Evolutionary conservation across 768 basidiomycete genomes (phyloP), one percentile per base, ranked within the genome.

Genomic region (Russula lepida): DNA sequence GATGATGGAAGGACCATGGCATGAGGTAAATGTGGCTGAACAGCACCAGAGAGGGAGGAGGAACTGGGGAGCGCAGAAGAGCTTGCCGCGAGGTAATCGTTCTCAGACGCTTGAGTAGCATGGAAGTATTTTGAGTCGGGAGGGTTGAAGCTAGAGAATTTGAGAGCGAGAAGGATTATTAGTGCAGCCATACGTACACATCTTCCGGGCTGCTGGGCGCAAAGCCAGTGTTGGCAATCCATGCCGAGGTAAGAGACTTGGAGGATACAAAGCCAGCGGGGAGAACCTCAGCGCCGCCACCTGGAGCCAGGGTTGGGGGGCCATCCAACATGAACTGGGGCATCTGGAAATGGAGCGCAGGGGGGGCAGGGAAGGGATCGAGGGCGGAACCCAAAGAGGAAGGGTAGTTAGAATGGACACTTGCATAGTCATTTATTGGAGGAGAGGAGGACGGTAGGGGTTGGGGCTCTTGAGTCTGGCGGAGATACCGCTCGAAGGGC

Each of bases 211-310:
- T 9, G 32, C 41, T 51, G 33, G 56, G 59, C n/a, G 47, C 25
- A 43, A 64, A 61, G 17, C 63, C 63, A 7, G 58, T 33, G 19
- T 64, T 60, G 35, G 58, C 59, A 2, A 67, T 37, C 67, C 67
- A 68, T 33, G 67, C 57, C 11, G 61, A 63, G 35, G 49, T 48
- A n/a, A 65, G 50, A 23, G 67, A 66, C 8, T 59, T 33, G 21
- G 58, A 55, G 25, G 55, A 43, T 19, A 41, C 44, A 23, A 64
- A 48, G 17, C 53, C 50, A 2, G 57, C 23, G 12, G 85, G 81
- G n/a, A 89, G 69, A 15, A 86, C 82, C 71, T 89, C 89, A 11
- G 84, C 87, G 37, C 89, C 87, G 25, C 87, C 88, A 23, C 86
- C 87, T 2, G 78, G 82, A 1, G 84, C 85, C 23, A 89, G 77